A percentile compares a stretch with the other conserved stretches of the same genome.
Conservation (phyloP, 2,329 filamentous ascomycete species). For the Trichoderma sp. region DNA sequence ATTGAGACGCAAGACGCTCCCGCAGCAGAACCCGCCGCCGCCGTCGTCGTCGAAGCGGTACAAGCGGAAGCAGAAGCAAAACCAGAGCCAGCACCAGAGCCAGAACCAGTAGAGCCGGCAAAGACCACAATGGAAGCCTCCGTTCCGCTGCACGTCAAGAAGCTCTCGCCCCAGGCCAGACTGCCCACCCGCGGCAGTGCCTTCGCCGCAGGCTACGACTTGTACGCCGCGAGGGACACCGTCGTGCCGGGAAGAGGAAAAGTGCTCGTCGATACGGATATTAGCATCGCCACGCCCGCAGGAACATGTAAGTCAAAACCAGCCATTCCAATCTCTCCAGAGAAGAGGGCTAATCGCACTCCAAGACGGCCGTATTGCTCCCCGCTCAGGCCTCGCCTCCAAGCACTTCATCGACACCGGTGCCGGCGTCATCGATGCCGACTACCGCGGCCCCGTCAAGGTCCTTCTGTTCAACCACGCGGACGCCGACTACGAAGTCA, state of each 20-base stretch:
- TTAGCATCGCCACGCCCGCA: constrained; percentile 83
- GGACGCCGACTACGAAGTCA: constrained; percentile 76
- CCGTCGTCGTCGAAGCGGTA: not conserved
- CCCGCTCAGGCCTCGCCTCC: constrained; percentile 82
- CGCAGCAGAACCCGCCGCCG: not conserved
- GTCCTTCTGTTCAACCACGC: constrained; percentile 92
- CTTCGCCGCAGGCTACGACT: constrained; percentile 89
- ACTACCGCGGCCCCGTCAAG: constrained; percentile 93
- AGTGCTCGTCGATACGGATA: constrained; percentile 83
- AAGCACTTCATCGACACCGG: constrained; percentile 97
- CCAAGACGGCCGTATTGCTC: constrained; percentile 81
- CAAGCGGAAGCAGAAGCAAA: not conserved
- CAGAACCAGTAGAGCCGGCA: not conserved
- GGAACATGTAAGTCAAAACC: constrained; percentile 69
- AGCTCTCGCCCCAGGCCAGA: constrained; percentile 74
- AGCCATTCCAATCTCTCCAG: not conserved
- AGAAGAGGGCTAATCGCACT: not conserved
- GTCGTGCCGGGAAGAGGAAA: constrained; percentile 79
- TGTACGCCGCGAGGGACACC: constrained; percentile 75
- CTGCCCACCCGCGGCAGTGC: constrained; percentile 85
- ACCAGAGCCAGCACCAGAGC: not conserved
- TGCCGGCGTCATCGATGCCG: constrained; percentile 94
- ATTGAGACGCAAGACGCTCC: not conserved
- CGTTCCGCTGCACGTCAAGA: constrained; percentile 79
- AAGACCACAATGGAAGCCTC: constrained; percentile 34